A percentile compares a stretch with the other conserved stretches of the same genome.
Evolutionary conservation across 805 yeast genomes (phyloP).

Genomic region (Barnettozyma siamensis): DNA sequence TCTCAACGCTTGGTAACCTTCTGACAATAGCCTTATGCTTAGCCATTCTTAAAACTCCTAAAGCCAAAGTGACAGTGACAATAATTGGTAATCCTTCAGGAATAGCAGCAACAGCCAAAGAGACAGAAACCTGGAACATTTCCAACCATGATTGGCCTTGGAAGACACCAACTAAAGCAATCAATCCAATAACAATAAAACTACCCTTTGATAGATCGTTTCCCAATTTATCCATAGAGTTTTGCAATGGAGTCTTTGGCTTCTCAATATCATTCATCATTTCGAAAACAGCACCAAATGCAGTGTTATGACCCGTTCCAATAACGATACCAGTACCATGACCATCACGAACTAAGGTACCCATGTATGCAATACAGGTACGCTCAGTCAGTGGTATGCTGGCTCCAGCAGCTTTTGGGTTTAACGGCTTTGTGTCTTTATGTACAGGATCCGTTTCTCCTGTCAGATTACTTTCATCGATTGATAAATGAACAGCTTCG

Average conservation of each 20-base stretch:
- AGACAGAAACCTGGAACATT: constrained; percentile 96
- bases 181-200: constrained; percentile 84
- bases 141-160: constrained; percentile 96
- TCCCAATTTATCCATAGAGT: constrained; percentile 93
- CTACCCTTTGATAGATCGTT: constrained; percentile 81
- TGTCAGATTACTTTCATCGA: constrained; percentile 92
- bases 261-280: constrained; percentile 95
- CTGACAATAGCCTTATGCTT: constrained; percentile 89
- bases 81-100: constrained; percentile 99
- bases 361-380: constrained; percentile 86
- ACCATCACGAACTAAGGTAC: constrained; percentile 94
- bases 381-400: constrained; percentile 60
- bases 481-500: constrained; percentile 69
- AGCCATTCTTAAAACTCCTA: constrained; percentile 97
- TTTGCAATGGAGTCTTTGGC: constrained; percentile 96
- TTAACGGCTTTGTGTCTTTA: constrained; percentile 48
- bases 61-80: constrained; percentile 93
- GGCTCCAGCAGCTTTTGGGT: constrained; percentile 24
- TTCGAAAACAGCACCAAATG: constrained; percentile 89
- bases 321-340: constrained; percentile 91
- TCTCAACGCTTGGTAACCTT: constrained; percentile 91
- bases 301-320: constrained; percentile 85
- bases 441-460: constrained; percentile 91
- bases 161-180: constrained; percentile 80
- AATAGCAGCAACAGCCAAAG: constrained; percentile 97